Base-by-base conservation (phyloP, 2,329 filamentous ascomycete genomes). In the Sporothrix pseudoabietina region DNA sequence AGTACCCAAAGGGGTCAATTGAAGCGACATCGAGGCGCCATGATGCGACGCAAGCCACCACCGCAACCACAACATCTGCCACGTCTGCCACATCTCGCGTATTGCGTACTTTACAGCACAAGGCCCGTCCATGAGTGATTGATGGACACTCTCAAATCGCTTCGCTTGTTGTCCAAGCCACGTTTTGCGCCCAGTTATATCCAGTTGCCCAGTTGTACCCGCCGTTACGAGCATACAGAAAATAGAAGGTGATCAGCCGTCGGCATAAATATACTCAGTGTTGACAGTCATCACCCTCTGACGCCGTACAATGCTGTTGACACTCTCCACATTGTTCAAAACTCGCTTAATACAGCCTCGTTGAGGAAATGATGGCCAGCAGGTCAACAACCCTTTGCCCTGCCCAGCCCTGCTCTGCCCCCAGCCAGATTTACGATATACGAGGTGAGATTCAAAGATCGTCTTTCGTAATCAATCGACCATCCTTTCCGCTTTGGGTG, bases 301-400 rank as follows among this genome's bases (percentile, higher is more conserved):
- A 63, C 30, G 35, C 59, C 55, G 26, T 35, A 35, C 26, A 10
- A 41, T 41, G n/a, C 19, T 22, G 14, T 47, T 35, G 35, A n/a
- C 14, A 49, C 44, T 49, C 14, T 49, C 44, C 44, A 49, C 44
- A 19, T 14, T 49, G 9, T 44, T 19, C 10, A 2, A 30, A 30
- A 41, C 66, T 69, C 66, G 66, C 66, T 35, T 41, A 69, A 55
- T 69, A 26, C 66, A 69, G 66, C 66, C 66, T 55, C 10, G 49
- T 69, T 69, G 30, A 69, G 66, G 66, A 55, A 55, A 41, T 22
- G 44, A 41, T 35, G 44, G 49, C 49, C 49, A 30, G 52, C 47
- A 52, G 16, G 22, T 54, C 16, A 22, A 9, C n/a, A 16, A 9
- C 26, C 47, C 19, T 47, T 52, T 5, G 19, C 41, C 22, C 19